These are phyloP conservation scores for Puccinia triticina DNA, from an alignment of 1,284 basidiomycete genomes.

Conservation along the genomic window DNA sequence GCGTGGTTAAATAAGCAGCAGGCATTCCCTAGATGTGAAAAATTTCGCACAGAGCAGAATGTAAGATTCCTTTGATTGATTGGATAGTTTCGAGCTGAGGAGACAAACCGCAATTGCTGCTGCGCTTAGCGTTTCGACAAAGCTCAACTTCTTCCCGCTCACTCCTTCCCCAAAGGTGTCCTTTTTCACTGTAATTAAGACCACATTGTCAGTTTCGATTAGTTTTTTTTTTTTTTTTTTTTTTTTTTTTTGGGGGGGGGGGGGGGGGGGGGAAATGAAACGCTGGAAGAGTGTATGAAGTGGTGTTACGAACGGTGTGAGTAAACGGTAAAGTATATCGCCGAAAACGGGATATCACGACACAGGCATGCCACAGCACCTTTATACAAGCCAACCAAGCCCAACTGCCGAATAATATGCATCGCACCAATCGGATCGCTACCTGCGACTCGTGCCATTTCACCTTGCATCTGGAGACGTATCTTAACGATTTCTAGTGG, in stretches of 20 bases:
- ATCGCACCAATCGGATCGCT: slow-evolving; percentile 79
- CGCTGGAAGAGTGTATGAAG: neutral
- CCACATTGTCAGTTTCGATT: neutral
- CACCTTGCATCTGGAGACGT: slow-evolving; percentile 92
- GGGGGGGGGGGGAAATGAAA: fast-evolving
- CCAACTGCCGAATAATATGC: slow-evolving; percentile 89
- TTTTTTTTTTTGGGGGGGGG: too few species aligned
- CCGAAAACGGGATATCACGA: slow-evolving; percentile 86
- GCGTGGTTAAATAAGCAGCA: slow-evolving; percentile 60
- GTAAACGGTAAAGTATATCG: slow-evolving; percentile 66
- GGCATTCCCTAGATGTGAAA: slow-evolving; percentile 28
- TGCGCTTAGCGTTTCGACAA: slow-evolving; percentile 82
- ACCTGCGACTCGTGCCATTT: slow-evolving; percentile 78
- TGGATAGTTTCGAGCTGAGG: slow-evolving; percentile 68
- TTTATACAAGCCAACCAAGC: slow-evolving; percentile 87
- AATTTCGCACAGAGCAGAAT: neutral
- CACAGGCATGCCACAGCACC: slow-evolving; percentile 79
- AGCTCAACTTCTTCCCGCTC: slow-evolving; percentile 87
- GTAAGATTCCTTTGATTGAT: slow-evolving; percentile 80
- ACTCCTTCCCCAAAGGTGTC: slow-evolving; percentile 95
- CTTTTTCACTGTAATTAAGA: slow-evolving; percentile 66
- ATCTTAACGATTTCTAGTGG: slow-evolving; percentile 88
- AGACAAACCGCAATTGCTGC: slow-evolving; percentile 66
- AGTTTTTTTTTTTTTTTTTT: neutral
- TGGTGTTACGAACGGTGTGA: slow-evolving; percentile 65